Percentiles rank a stretch among this genome's conserved stretches.
Evolutionary conservation across 2,329 filamentous ascomycete genomes (phyloP).

Genomic region (Cordyceps farinosa): DNA sequence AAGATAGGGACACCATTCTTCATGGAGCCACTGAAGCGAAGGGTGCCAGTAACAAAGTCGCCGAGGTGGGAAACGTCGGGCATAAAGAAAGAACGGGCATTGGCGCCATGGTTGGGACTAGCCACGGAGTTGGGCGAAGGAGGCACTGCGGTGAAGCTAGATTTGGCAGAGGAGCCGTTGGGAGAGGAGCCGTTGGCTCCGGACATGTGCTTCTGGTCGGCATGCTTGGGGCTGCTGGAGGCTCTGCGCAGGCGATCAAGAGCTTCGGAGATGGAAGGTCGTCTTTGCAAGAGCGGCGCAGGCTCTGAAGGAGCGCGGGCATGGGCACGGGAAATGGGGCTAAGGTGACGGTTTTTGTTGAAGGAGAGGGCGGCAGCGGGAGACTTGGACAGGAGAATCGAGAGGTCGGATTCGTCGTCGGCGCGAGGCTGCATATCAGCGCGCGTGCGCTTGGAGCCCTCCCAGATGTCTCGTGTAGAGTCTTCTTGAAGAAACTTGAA

Average conservation of each 20-base stretch:
- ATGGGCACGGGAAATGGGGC: constrained; percentile 37
- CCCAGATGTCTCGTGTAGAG: constrained; percentile 40
- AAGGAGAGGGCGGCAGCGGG: constrained; percentile 30
- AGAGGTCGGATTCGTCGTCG: constrained; percentile 50
- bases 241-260: constrained; percentile 35
- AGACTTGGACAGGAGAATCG: constrained; percentile 41
- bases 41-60: constrained; percentile 54
- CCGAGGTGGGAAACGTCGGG: constrained; percentile 53
- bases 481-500: constrained; percentile 38
- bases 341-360: constrained; percentile 34
- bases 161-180: constrained; percentile 38
- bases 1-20: constrained; percentile 54
- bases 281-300: constrained; percentile 24
- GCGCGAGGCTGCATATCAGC: constrained; percentile 53
- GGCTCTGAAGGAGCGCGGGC: constrained; percentile 30
- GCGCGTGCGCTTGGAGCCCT: constrained; percentile 39
- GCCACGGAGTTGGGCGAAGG: constrained; percentile 34
- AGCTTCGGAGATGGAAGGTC: constrained; percentile 32
- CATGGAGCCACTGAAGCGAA: constrained; percentile 48
- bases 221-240: constrained; percentile 30
- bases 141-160: constrained; percentile 40
- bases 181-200: constrained; percentile 33
- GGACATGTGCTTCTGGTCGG: constrained; percentile 23
- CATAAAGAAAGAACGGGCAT: constrained; percentile 51
- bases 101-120: constrained; percentile 38